Evolutionary conservation across 2,329 filamentous ascomycete species (phyloP).

Genomic region (Lecanicillium sp.): DNA sequence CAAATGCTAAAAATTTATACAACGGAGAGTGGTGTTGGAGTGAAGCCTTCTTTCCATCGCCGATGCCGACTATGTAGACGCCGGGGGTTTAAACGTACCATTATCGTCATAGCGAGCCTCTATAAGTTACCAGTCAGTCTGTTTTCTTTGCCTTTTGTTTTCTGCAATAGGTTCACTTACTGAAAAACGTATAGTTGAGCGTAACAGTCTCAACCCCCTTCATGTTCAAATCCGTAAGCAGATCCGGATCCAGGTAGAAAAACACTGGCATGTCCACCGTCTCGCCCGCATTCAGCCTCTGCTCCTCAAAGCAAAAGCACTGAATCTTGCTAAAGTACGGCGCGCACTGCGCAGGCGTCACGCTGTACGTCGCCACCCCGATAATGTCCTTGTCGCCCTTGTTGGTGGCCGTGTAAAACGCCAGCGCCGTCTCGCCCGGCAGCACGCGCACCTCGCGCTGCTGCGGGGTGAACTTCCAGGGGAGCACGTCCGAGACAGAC

Average conservation of each 20-base stretch:
- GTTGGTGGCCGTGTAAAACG: conserved; percentile 97
- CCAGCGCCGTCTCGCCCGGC: conserved; percentile 91
- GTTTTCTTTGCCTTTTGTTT: conserved; percentile 24
- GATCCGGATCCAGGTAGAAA: conserved; percentile 96
- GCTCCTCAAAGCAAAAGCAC: conserved; percentile 98
- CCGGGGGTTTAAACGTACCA: conserved; percentile 32
- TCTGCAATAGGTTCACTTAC: conserved; percentile 35
- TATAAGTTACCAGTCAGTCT: conserved; percentile 16
- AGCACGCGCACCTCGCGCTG: conserved; percentile 93
- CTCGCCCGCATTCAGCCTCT: conserved; percentile 88
- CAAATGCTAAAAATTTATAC: no score
- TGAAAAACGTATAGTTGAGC: conserved; percentile 96
- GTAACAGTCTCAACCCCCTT: conserved; percentile 91
- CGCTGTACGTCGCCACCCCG: conserved; percentile 94
- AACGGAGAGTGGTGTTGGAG: no score
- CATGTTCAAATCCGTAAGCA: conserved; percentile 89
- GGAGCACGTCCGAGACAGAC: conserved; percentile 87
- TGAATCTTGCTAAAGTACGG: conserved; percentile 99
- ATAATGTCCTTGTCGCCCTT: conserved; percentile 87
- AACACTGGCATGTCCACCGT: conserved; percentile 99
- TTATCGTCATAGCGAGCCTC: conserved; percentile 40
- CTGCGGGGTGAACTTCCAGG: conserved; percentile 96
- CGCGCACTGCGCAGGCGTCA: conserved; percentile 90
- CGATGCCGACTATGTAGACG: conserved; percentile 12
- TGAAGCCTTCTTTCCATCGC: neutral